Evolutionary conservation across 2,329 filamentous ascomycete genomes (phyloP), one percentile per base, ranked within the genome.

Genomic region (Parastagonospora avenae): DNA sequence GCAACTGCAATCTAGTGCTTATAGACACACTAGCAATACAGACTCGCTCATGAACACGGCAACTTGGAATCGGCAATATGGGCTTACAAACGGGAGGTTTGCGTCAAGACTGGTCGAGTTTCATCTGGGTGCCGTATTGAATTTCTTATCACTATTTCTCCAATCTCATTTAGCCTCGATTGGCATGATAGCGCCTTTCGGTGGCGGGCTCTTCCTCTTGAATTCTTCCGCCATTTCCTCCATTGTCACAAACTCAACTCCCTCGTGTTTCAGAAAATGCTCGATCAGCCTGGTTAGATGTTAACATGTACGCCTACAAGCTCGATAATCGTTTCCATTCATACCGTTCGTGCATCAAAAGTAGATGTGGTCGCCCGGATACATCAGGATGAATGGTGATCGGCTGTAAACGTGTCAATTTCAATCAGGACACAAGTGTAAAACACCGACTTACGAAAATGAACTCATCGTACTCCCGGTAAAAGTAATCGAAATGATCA

Each of bases 391-490:
- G 88, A 28, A 91, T 87, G 0, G 88, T 91, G 65, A 91, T 87
- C 0, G 89, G 88, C 48, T 52, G 24, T 8, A 11, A 19, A 16
- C 2, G 15, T 19, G 14, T 33, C 19, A 32, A 19, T 11, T 28
- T 11, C 15, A 12, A 10, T 2, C 15, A 10, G 19, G 16, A 48
- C 10, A 51, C 24, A 5, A 9, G 14, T 19, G 11, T 14, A 88
- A 88, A 44, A 87, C 29, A 8, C 4, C 40, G 7, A 50, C 62
- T 61, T 49, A 65, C 62, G 59, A 91, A 90, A 50, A 90, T 82
- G 52, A 91, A 91, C 59, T 89, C 86, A 59, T 91, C 87, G 55
- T 90, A 86, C 66, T 91, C 87, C 33, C 87, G 79, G 67, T 91
- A 91, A 64, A 88, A 90, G 70, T 90, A 91, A 60, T 86, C 81